These are phyloP conservation scores for Drechslerella stenobrocha DNA, from an alignment of 2,329 filamentous ascomycete species.

Conservation along the genomic window DNA sequence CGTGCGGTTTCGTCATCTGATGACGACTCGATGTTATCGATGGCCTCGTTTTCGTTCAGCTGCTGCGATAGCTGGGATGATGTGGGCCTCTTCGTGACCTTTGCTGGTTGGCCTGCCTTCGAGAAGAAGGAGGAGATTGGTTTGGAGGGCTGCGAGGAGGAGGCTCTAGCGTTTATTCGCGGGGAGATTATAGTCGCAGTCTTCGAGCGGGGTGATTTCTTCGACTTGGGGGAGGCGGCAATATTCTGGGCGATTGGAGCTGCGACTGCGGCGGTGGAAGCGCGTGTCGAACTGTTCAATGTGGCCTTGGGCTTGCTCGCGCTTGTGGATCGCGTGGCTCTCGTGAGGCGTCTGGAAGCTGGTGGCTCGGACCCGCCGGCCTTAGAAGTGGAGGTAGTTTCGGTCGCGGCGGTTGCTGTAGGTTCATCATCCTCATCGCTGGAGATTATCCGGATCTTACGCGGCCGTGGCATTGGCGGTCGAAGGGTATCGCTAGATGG, in stretches of 20 bases:
- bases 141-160: conserved; percentile 11
- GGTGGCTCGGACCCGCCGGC: conserved; percentile 11
- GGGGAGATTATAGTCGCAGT: conserved; percentile 13
- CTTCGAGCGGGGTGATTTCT: conserved; percentile 18
- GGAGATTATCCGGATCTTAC: conserved; percentile 44
- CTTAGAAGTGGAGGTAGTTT: not conserved
- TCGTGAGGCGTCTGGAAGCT: conserved; percentile 15
- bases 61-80: conserved; percentile 18
- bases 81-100: conserved; percentile 19
- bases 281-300: conserved; percentile 14
- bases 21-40: conserved; percentile 37
- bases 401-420: conserved; percentile 5
- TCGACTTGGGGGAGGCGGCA: conserved; percentile 3
- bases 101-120: conserved; percentile 22
- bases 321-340: conserved; percentile 26
- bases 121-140: conserved; percentile 44
- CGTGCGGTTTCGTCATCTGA: conserved; percentile 26
- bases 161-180: conserved; percentile 19
- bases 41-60: conserved; percentile 37
- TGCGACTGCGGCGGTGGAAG: not conserved
- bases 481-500: not conserved
- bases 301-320: conserved; percentile 12
- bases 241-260: not conserved
- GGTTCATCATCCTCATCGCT: conserved; percentile 35
- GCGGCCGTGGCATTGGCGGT: conserved; percentile 39